Percentiles rank a stretch among this genome's conserved stretches.
Conservation (phyloP, 768 basidiomycete species). For the Postia placenta region DNA sequence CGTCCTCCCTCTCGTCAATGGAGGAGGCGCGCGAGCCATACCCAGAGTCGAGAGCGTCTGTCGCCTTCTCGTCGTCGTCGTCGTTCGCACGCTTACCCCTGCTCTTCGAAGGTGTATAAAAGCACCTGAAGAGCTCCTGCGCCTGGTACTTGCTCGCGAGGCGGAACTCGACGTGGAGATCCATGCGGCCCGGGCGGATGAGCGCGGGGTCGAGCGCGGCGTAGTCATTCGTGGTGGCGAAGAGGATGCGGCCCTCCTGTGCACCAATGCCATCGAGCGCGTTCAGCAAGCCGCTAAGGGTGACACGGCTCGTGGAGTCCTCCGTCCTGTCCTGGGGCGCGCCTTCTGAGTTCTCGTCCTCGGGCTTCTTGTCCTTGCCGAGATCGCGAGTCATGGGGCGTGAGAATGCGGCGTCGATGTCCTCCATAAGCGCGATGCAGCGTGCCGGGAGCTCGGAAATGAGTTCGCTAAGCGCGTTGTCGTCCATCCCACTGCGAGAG, state of each 20-base stretch:
- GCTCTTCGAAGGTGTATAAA: conserved; percentile 46
- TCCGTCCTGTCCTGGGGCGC: conserved; percentile 1
- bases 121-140: conserved; percentile 55
- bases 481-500: conserved; percentile 59
- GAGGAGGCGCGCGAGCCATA: neutral
- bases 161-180: conserved; percentile 72
- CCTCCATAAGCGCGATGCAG: conserved; percentile 78
- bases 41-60: neutral
- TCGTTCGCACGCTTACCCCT: neutral
- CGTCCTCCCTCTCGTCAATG: neutral
- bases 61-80: neutral
- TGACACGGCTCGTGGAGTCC: conserved; percentile 33
- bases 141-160: conserved; percentile 67
- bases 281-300: conserved; percentile 70
- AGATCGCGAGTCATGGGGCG: conserved; percentile 13
- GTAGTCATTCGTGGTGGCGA: conserved; percentile 77
- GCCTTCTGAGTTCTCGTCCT: conserved; percentile 1
- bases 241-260: conserved; percentile 74
- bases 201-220: conserved; percentile 65
- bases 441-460: conserved; percentile 57
- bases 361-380: conserved; percentile 1
- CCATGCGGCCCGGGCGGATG: conserved; percentile 75
- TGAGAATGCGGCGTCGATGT: conserved; percentile 73
- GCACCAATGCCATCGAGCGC: conserved; percentile 75
- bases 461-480: conserved; percentile 48